Conservation (phyloP, 2,329 filamentous ascomycete species). For the Metarhizium rileyi region DNA sequence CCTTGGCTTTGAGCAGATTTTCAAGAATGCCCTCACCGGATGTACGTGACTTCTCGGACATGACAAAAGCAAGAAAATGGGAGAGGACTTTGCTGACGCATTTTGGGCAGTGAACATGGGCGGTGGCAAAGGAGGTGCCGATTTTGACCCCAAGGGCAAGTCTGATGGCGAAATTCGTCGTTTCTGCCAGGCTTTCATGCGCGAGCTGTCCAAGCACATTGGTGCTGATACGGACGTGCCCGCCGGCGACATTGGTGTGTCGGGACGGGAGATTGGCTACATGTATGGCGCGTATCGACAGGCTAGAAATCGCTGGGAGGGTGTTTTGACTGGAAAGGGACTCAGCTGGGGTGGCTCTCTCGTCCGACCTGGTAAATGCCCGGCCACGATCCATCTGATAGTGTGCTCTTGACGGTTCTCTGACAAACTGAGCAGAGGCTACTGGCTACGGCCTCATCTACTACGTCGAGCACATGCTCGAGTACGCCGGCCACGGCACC, state of each 20-base stretch:
- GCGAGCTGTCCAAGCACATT: slow-evolving; percentile 90
- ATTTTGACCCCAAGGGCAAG: slow-evolving; percentile 99
- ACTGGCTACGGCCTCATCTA: slow-evolving; percentile 96
- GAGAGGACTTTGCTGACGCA: slow-evolving; percentile 9
- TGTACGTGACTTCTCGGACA: slow-evolving; percentile 43
- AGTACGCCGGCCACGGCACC: slow-evolving; percentile 75
- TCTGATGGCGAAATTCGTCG: slow-evolving; percentile 93
- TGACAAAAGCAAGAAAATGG: not conserved
- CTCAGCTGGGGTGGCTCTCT: slow-evolving; percentile 84
- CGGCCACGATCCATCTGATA: not conserved
- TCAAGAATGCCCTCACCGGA: slow-evolving; percentile 98
- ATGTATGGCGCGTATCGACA: slow-evolving; percentile 91
- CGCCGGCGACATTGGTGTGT: slow-evolving; percentile 93
- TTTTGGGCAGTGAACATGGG: slow-evolving; percentile 55
- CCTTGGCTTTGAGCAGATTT: slow-evolving; percentile 97
- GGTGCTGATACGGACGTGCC: slow-evolving; percentile 93
- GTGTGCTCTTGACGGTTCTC: not conserved
- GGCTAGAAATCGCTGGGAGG: slow-evolving; percentile 84
- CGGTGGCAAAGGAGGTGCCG: slow-evolving; percentile 93
- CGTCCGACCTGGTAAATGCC: slow-evolving; percentile 62
- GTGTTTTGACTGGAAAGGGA: slow-evolving; percentile 93
- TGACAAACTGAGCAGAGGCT: slow-evolving; percentile 49
- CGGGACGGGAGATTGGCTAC: slow-evolving; percentile 84
- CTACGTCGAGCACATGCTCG: slow-evolving; percentile 93
- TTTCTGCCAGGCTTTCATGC: slow-evolving; percentile 96